Percentiles rank a stretch among this genome's conserved stretches.
phyloP scores from a whole-genome alignment of 2,329 filamentous ascomycete genomes.

The Aspergillus phoenicis region DNA sequence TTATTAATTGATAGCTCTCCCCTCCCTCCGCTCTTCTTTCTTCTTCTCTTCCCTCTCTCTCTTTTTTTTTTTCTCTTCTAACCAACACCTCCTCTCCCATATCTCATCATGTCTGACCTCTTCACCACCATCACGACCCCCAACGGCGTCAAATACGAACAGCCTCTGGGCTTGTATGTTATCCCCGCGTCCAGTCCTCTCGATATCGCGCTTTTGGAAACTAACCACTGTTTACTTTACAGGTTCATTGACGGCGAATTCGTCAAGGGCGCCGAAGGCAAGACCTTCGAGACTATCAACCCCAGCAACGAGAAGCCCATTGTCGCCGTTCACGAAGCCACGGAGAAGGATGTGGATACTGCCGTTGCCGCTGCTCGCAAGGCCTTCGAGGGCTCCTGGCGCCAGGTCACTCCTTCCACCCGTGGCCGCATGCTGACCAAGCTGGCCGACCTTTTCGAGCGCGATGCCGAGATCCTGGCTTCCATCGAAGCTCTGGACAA shows the following conservation, averaged over 20 bases:
- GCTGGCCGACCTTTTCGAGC: constrained; percentile 77
- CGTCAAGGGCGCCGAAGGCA: constrained; percentile 78
- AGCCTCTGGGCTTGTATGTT: constrained; percentile 42
- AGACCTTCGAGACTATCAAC: constrained; percentile 92
- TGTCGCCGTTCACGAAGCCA: constrained; percentile 78
- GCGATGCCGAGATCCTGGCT: constrained; percentile 74
- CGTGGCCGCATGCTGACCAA: constrained; percentile 71
- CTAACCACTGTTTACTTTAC: background rate
- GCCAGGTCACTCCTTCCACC: constrained; percentile 66
- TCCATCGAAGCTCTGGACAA: constrained; percentile 77
- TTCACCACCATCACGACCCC: constrained; percentile 40
- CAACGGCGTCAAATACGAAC: constrained; percentile 39
- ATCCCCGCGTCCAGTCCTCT: background rate
- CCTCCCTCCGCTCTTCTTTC: background rate
- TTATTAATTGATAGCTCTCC: background rate
- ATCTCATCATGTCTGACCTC: constrained; percentile 28
- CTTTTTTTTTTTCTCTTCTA: constrained; percentile 4
- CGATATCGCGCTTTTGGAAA: no score
- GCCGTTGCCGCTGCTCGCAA: constrained; percentile 84
- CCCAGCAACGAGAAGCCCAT: constrained; percentile 83
- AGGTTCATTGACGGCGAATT: constrained; percentile 57
- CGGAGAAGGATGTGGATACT: constrained; percentile 74
- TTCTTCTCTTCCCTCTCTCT: constrained; percentile 5
- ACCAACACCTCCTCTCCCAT: background rate
- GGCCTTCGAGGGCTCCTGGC: constrained; percentile 77